Percentiles rank a stretch among this genome's conserved stretches.
Evolutionary conservation across 768 basidiomycete genomes (phyloP).

Genomic region (Boletus speciosus): DNA sequence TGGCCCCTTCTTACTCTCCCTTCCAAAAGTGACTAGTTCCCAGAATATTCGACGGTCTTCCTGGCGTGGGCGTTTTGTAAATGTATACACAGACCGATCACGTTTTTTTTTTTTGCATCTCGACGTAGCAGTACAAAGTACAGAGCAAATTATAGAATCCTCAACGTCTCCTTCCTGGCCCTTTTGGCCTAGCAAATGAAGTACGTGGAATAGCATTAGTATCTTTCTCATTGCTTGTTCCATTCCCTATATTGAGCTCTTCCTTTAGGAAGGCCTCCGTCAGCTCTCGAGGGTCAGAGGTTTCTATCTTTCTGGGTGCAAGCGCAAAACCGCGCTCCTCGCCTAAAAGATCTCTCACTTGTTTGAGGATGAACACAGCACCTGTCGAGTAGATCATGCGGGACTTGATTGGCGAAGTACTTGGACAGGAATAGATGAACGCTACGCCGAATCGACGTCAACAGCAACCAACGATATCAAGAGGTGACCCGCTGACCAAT

Average conservation of each 20-base stretch:
- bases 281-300: slow-evolving; percentile 73
- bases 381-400: slow-evolving; percentile 89
- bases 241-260: slow-evolving; percentile 45
- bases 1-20: too few species aligned
- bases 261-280: slow-evolving; percentile 57
- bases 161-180: slow-evolving; percentile 56
- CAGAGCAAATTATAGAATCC: neutral
- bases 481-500: slow-evolving; percentile 45
- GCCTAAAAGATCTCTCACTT: slow-evolving; percentile 51
- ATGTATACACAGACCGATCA: too few species aligned
- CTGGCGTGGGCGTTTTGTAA: too few species aligned
- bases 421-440: slow-evolving; percentile 92
- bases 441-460: slow-evolving; percentile 40
- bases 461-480: neutral
- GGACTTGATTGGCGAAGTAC: slow-evolving; percentile 72
- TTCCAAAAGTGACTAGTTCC: too few species aligned
- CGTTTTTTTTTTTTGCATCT: too few species aligned
- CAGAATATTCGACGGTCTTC: too few species aligned
- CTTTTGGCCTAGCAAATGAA: slow-evolving; percentile 67
- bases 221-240: neutral
- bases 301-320: slow-evolving; percentile 70
- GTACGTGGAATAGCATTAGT: slow-evolving; percentile 18
- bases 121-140: neutral
- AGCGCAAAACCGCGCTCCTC: slow-evolving; percentile 40
- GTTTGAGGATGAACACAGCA: slow-evolving; percentile 50